phyloP scores from a whole-genome alignment of 257 asterid species.

The Pogostemon cablin region DNA sequence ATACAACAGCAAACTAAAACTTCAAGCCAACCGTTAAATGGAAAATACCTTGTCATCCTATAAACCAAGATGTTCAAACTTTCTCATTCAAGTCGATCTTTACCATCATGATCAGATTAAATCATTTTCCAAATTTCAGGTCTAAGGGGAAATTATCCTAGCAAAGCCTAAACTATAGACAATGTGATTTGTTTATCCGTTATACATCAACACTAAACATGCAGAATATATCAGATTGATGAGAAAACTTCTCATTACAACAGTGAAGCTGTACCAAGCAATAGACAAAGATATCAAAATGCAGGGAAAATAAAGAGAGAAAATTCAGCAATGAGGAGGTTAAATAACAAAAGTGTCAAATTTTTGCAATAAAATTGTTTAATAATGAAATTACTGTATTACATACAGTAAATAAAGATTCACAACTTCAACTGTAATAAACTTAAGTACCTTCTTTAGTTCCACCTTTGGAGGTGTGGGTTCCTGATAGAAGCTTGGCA shows the following conservation, averaged over 20 bases:
- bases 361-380: neutral
- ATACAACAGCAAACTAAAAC: too few relatives aligned
- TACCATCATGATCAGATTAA: neutral
- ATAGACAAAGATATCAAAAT: neutral
- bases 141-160: neutral
- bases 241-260: neutral
- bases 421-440: conserved; percentile 2
- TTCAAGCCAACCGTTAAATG: too few relatives aligned
- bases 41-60: too few relatives aligned
- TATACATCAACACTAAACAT: conserved; percentile 13
- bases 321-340: conserved; percentile 2
- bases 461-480: too few relatives aligned
- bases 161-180: neutral
- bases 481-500: too few relatives aligned
- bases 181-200: neutral
- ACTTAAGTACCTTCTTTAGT: conserved; percentile 66
- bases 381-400: neutral
- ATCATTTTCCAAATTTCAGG: neutral
- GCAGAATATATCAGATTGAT: neutral
- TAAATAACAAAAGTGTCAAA: neutral
- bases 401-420: neutral
- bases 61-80: too few relatives aligned
- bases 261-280: neutral
- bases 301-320: neutral
- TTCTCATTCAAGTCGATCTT: too few relatives aligned